These are phyloP conservation scores for Cutaneotrichosporon cavernicola DNA, from an alignment of 1,284 basidiomycete species.

Conservation along the genomic window DNA sequence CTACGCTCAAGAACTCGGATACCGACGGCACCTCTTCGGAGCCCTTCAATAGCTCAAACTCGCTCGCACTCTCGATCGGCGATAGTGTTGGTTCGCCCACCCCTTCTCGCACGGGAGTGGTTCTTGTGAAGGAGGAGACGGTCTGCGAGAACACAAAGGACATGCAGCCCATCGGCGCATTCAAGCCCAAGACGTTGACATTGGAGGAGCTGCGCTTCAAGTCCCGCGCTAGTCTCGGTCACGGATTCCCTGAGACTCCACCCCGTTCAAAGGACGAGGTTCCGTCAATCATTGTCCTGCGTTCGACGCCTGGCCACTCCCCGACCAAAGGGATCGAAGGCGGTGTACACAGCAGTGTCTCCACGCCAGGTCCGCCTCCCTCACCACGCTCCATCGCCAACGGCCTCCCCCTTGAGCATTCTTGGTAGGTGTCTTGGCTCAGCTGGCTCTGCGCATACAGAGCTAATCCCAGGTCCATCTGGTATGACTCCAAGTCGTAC, in stretches of 20 bases:
- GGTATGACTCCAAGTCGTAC: constrained; percentile 79
- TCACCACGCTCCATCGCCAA: constrained; percentile 7
- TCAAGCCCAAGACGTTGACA: background rate
- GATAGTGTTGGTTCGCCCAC: background rate
- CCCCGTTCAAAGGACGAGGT: constrained; percentile 15
- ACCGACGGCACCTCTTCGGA: background rate
- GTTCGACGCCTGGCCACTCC: constrained; percentile 24
- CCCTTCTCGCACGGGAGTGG: background rate
- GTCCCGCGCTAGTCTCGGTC: constrained; percentile 8
- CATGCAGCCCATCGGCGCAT: background rate
- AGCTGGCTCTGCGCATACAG: too few relatives aligned
- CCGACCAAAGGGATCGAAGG: background rate
- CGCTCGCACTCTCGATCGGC: constrained; percentile 1
- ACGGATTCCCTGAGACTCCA: constrained; percentile 18
- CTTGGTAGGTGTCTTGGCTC: constrained; percentile 62
- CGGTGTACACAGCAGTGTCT: background rate
- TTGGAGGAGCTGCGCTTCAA: background rate
- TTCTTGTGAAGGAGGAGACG: background rate
- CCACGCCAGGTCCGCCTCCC: background rate
- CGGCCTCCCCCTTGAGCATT: constrained; percentile 77
- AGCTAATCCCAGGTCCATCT: constrained; percentile 68
- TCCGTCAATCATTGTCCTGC: constrained; percentile 29
- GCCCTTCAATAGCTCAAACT: background rate
- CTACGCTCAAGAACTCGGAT: constrained; percentile 9
- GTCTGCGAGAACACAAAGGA: background rate